A percentile compares a stretch with the other conserved stretches of the same genome.
phyloP scores from a whole-genome alignment of 192 early-diverging fungal species.

The Entomortierella lignicola region DNA sequence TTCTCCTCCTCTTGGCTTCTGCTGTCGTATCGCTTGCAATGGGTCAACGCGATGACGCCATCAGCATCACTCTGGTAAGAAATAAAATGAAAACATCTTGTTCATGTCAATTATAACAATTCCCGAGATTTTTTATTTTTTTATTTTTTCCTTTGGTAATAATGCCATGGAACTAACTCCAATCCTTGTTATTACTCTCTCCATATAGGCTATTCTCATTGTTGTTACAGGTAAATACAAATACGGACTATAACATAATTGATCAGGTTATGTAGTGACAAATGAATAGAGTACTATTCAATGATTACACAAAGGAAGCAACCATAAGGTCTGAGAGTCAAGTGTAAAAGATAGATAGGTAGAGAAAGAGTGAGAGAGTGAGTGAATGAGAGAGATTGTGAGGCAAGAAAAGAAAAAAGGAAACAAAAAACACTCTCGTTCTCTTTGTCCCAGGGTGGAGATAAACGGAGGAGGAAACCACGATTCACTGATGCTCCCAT shows the following conservation, averaged over 20 bases:
- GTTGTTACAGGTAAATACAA: constrained; percentile 54
- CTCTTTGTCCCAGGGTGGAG: too few relatives aligned
- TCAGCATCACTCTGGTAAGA: constrained; percentile 84
- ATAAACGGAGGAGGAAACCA: too few relatives aligned
- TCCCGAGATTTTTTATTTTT: not conserved
- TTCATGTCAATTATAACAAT: too few relatives aligned
- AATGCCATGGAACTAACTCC: too few relatives aligned
- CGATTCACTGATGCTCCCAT: too few relatives aligned
- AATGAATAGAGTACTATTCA: not conserved
- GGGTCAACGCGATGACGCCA: constrained; percentile 86
- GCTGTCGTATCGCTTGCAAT: constrained; percentile 78
- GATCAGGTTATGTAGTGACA: not conserved
- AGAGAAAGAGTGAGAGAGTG: not conserved
- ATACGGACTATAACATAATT: not conserved
- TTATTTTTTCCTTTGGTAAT: too few relatives aligned
- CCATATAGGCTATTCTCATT: constrained; percentile 54
- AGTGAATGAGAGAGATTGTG: not conserved
- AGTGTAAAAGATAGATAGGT: not conserved
- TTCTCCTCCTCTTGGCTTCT: constrained; percentile 79
- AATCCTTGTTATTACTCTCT: not conserved
- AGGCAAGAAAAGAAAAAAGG: not conserved
- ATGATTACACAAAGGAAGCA: not conserved
- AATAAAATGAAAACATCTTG: too few relatives aligned
- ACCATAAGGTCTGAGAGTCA: not conserved
- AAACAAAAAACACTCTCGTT: too few relatives aligned